Evolutionary conservation across 108 stramenopile species (phyloP).

Genomic region (Mediolabrus comicus): DNA sequence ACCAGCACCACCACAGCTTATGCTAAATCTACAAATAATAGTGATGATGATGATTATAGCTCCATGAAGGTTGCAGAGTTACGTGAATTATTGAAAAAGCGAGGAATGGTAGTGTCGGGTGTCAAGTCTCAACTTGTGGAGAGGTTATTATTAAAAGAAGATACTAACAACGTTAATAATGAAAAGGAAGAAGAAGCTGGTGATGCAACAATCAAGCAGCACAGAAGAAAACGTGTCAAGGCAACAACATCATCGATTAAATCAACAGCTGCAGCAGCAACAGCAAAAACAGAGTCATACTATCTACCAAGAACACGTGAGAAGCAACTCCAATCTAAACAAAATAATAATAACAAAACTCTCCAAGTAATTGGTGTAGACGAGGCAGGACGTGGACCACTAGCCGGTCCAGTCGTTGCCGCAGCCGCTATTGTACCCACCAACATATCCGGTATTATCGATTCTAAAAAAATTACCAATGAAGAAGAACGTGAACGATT

Average conservation of each 20-base stretch:
- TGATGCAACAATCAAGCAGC: not conserved
- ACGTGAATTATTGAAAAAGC: conserved; percentile 9
- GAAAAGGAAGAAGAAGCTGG: not conserved
- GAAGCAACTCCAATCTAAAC: conserved; percentile 13
- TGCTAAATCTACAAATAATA: no score
- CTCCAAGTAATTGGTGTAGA: conserved; percentile 83
- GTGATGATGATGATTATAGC: conserved; percentile 4
- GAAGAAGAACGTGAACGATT: conserved; percentile 70
- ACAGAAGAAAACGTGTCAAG: not conserved
- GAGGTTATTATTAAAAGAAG: no score
- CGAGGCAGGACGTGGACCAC: conserved; percentile 97
- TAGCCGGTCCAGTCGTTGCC: conserved; percentile 84
- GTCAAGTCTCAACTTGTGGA: conserved; percentile 15
- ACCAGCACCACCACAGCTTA: not conserved
- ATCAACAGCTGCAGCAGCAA: conserved; percentile 1
- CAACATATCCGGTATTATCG: conserved; percentile 78
- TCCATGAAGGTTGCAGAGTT: conserved; percentile 23
- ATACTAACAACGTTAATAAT: not conserved
- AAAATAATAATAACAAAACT: not conserved
- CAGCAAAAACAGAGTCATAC: conserved; percentile 4
- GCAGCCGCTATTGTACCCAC: conserved; percentile 71
- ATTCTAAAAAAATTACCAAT: conserved; percentile 89
- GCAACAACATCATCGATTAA: conserved; percentile 1
- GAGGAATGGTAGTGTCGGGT: conserved; percentile 24
- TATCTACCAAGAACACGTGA: conserved; percentile 38